Conservation (phyloP, 805 yeast species). For the Suhomyces xylopsoci region DNA sequence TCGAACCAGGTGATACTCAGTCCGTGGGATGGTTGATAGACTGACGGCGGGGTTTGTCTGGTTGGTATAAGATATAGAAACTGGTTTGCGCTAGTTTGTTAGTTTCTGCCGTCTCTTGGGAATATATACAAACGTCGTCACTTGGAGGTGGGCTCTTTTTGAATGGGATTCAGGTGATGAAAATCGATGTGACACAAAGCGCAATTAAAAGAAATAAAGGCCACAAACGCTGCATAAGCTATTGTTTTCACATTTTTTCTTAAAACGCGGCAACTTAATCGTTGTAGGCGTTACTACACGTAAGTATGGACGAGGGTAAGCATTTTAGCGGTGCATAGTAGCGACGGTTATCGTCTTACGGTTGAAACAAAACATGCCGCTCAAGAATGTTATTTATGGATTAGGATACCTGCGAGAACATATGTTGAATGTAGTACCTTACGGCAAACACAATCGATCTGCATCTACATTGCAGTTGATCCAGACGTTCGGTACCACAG, state of each 20-base stretch:
- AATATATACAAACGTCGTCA: slow-evolving; percentile 3
- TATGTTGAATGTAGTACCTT: neutral
- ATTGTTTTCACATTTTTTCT: slow-evolving; percentile 1
- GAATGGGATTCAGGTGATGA: neutral
- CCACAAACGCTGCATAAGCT: neutral
- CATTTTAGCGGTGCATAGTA: neutral
- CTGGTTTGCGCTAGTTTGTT: neutral
- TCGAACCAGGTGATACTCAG: neutral
- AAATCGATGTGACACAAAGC: slow-evolving; percentile 1
- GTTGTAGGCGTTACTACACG: neutral
- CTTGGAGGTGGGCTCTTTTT: neutral
- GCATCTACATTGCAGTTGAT: neutral
- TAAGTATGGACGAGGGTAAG: neutral
- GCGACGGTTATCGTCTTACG: neutral
- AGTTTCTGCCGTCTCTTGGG: neutral
- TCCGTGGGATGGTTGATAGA: neutral
- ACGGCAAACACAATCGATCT: neutral
- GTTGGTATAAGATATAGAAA: neutral
- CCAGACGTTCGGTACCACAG: neutral
- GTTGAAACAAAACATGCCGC: neutral
- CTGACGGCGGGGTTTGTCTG: neutral
- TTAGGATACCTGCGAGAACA: neutral
- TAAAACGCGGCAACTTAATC: neutral
- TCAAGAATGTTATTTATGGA: neutral
- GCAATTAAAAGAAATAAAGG: neutral